Percentiles rank a stretch among this genome's conserved stretches.
These are phyloP conservation scores for Naganishia randhawae DNA, from an alignment of 768 basidiomycete species.

Conservation along the genomic window DNA sequence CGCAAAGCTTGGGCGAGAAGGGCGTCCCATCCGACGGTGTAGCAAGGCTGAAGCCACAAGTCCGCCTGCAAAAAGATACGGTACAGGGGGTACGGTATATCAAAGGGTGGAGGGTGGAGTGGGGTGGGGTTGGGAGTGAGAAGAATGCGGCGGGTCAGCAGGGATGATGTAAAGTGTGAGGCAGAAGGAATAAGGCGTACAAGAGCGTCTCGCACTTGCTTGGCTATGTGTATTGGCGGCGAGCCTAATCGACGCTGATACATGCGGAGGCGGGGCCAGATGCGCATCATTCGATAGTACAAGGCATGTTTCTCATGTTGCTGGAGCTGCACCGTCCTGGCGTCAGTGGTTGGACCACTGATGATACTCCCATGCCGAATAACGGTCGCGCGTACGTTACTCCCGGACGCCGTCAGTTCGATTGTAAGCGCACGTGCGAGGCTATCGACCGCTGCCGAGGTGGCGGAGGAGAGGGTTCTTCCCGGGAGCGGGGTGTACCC, in stretches of 20 bases:
- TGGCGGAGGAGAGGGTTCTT: background rate
- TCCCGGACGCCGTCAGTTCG: background rate
- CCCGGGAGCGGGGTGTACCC: conserved; percentile 4
- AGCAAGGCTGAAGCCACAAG: background rate
- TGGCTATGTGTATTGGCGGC: background rate
- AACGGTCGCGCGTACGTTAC: background rate
- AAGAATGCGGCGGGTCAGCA: too few relatives aligned
- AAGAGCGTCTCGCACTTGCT: conserved; percentile 4
- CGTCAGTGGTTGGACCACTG: too few relatives aligned
- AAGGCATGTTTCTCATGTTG: background rate
- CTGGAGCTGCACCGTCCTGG: background rate
- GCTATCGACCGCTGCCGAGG: background rate
- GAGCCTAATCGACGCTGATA: background rate
- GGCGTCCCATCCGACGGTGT: conserved; percentile 10
- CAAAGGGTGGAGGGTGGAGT: too few relatives aligned
- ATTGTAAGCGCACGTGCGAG: background rate
- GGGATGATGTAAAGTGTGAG: background rate
- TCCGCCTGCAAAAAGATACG: conserved; percentile 7
- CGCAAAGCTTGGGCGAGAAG: background rate
- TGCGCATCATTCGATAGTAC: background rate
- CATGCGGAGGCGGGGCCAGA: background rate
- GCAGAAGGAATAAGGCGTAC: background rate
- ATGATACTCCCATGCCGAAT: conserved; percentile 1
- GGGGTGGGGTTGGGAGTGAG: background rate
- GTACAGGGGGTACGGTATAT: too few relatives aligned